phyloP scores from a whole-genome alignment of 1,284 basidiomycete species.

The Cystobasidium sp. region DNA sequence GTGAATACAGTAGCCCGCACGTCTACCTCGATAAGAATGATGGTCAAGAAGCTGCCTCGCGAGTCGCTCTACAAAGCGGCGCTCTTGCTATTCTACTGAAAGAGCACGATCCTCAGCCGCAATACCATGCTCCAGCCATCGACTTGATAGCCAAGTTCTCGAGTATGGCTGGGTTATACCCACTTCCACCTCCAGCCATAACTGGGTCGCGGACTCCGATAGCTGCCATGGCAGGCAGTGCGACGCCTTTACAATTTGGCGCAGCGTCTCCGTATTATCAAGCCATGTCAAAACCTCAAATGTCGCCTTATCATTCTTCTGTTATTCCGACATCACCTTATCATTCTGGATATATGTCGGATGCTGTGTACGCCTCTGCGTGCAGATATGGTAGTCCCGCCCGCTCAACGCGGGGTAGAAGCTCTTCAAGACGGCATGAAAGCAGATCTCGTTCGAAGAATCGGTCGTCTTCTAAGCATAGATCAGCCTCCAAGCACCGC shows the following conservation, averaged over 20 bases:
- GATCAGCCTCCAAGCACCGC: slow-evolving; percentile 9
- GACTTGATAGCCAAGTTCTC: slow-evolving; percentile 30
- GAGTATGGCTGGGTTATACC: background rate
- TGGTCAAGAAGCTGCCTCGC: slow-evolving; percentile 31
- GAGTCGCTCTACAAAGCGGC: slow-evolving; percentile 25
- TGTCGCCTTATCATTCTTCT: slow-evolving; percentile 14
- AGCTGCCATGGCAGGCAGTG: slow-evolving; percentile 6
- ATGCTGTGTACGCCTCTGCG: slow-evolving; percentile 8
- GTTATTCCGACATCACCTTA: slow-evolving; percentile 26
- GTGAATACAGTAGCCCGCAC: slow-evolving; percentile 23
- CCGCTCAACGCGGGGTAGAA: background rate
- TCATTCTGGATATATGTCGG: slow-evolving; percentile 16
- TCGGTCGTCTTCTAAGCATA: slow-evolving; percentile 10
- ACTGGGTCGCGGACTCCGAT: slow-evolving; percentile 17
- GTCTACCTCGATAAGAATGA: slow-evolving; percentile 24
- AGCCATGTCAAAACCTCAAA: background rate
- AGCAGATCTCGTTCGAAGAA: slow-evolving; percentile 23
- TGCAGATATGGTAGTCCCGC: background rate
- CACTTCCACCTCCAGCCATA: slow-evolving; percentile 12
- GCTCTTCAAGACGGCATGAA: slow-evolving; percentile 22
- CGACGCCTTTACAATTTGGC: slow-evolving; percentile 5
- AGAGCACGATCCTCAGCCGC: slow-evolving; percentile 18
- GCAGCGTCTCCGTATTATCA: slow-evolving; percentile 29
- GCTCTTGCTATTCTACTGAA: slow-evolving; percentile 24
- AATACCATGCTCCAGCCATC: slow-evolving; percentile 32